Evolutionary conservation across 2,329 filamentous ascomycete genomes (phyloP), one percentile per base, ranked within the genome.

Genomic region (Chrysoporthe puriensis): DNA sequence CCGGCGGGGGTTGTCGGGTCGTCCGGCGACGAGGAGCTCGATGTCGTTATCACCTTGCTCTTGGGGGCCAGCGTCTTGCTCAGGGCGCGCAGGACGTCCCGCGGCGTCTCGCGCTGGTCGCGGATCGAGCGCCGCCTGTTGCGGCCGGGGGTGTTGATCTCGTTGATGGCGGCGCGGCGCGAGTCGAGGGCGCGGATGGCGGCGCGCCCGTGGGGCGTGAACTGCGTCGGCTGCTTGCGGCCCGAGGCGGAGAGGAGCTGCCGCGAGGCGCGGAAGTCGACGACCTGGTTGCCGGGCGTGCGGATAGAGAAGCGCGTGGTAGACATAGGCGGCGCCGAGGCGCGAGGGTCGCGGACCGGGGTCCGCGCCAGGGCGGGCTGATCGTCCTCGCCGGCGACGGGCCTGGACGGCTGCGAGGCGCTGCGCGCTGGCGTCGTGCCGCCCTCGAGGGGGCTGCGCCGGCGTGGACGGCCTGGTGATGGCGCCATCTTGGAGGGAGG

Each of bases 161-260:
- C 86, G 2, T 89, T 83, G 60, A 88, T 79, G 59, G 86, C 86
- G 2, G 85, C 84, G 54, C 88, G 84, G 5, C 88, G 85, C 70
- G 85, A 82, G 71, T 89, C 83, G 63, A 90, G 81, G 43, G 87
- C 84, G 58, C 85, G 82, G 60, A 83, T 84, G 56, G 88, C 88
- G 13, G 87, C 88, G 72, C 84, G 85, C 59, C 85, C 87, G 74
- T 90, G 88, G 0, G 88, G 88, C 21, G 88, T 90, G 8, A 76
- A 74, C 40, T 70, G 68, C 18, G 66, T 70, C 14, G 68, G 68
- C 2, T 4, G 69, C 69, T 3, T 82, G 79, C 14, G 80, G 79
- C 75, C 54, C 1, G 85, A 86, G 44, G 80, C 81, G 11, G 82
- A 82, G 52, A 81, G 80, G 13, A 81, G 82, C 43, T 78, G 78